Evolutionary conservation across 1,139 yeast genomes (phyloP).

Genomic region (Zygoascus hellenicus): DNA sequence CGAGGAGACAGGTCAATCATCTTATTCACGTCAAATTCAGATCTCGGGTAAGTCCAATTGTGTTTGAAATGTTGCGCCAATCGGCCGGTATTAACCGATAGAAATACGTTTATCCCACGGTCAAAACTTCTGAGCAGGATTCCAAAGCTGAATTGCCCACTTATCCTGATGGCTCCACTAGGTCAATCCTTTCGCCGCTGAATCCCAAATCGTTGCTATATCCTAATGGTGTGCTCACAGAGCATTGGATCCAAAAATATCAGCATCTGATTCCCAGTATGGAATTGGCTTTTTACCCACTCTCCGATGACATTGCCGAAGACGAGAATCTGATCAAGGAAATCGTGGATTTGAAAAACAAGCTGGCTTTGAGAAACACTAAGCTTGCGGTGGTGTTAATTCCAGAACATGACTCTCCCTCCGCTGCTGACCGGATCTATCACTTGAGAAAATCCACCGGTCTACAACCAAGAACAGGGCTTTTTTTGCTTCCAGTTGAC

Average conservation of each 20-base stretch:
- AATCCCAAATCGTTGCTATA: constrained; percentile 35
- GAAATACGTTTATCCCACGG: constrained; percentile 3
- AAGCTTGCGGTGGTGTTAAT: constrained; percentile 34
- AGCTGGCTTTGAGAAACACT: constrained; percentile 31
- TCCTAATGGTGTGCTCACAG: constrained; percentile 41
- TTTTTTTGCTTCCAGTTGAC: constrained; percentile 39
- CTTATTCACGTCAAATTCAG: constrained; percentile 24
- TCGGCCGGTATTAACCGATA: constrained; percentile 12
- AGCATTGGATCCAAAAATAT: constrained; percentile 48
- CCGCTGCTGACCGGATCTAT: constrained; percentile 33
- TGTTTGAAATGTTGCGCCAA: constrained; percentile 4
- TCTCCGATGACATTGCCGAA: constrained; percentile 28
- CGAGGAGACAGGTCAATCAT: constrained; percentile 17
- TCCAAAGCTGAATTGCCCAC: constrained; percentile 19
- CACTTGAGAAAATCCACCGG: constrained; percentile 39
- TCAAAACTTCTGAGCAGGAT: constrained; percentile 5
- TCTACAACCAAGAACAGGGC: constrained; percentile 40
- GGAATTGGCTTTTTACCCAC: constrained; percentile 39
- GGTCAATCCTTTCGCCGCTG: constrained; percentile 40
- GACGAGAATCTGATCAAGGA: constrained; percentile 39
- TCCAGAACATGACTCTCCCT: constrained; percentile 30
- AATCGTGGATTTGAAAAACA: constrained; percentile 34
- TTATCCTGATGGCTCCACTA: constrained; percentile 29
- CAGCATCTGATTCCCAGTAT: constrained; percentile 40
- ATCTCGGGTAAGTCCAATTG: constrained; percentile 13